Evolutionary conservation across 768 basidiomycete genomes (phyloP), one percentile per base, ranked within the genome.

Genomic region (Artomyces pyxidatus): DNA sequence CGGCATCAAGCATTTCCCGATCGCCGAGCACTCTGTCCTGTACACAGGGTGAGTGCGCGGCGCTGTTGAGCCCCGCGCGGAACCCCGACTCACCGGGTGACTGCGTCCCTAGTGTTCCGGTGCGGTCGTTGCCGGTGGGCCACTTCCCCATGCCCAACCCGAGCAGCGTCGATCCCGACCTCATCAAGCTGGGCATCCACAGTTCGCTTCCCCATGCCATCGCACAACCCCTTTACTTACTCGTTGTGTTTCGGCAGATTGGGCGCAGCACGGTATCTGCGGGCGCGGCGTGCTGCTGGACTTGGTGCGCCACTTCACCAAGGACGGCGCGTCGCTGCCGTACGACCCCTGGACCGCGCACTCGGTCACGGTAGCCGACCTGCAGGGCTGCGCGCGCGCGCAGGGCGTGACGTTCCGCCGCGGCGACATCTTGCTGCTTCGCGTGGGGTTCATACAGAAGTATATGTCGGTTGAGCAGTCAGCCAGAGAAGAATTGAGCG

Each of bases 281-380:
- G 81, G 83, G 1, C 75, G 83, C 2, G 83, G 81, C 17, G 78
- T 85, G 41, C 64, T 85, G 19, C 71, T 85, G 28, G 83, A 86
- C 63, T 62, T 83, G 28, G 78, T 84, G 47, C 62, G 69, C 10
- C 76, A 74, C 62, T 73, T 75, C 49, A 75, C 72, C 1, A 67
- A 68, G 8, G 49, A 59, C 3, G 61, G 61, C 6, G 55, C 62
- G 3, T 61, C 67, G 6, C 62, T 81, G 2, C 81, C 80, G 0
- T 83, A 81, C 54, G 75, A 83, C 60, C 82, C 83, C 2, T 84
- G 81, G 80, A 67, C 71, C 10, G 68, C 73, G 6, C 72, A 81
- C 53, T 60, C 67, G 0, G 68, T 85, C 47, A 71, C 71, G 5
- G 73, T 77, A n/a, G 56, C 65, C 21, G 78, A 81, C 22, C 68